Conservation (phyloP, 2,329 filamentous ascomycete species). For the Zymoseptoria tritici region DNA sequence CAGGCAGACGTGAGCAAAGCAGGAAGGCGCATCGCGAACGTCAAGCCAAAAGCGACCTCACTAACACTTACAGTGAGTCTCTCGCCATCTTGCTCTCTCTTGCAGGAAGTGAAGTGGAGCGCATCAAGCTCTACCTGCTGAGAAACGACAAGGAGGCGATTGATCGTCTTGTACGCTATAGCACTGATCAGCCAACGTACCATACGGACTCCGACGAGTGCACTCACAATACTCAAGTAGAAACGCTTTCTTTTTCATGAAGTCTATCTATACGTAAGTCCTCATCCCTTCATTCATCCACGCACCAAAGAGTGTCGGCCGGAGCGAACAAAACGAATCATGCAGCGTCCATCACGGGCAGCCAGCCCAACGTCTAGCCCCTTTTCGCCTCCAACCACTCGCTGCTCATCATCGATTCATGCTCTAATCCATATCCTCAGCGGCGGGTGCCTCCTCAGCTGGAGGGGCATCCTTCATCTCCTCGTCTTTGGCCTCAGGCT, state of each 20-base stretch:
- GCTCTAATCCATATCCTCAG: constrained; percentile 24
- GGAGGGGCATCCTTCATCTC: constrained; percentile 56
- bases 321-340: neutral
- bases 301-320: neutral
- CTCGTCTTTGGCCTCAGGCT: constrained; percentile 35
- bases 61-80: too few relatives aligned
- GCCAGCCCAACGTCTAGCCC: constrained; percentile 4
- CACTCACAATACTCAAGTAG: neutral
- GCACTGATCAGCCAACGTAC: too few relatives aligned
- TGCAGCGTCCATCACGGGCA: constrained; percentile 8
- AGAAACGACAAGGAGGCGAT: too few relatives aligned
- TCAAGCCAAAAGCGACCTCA: too few relatives aligned
- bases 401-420: neutral
- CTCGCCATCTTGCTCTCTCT: too few relatives aligned
- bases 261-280: neutral
- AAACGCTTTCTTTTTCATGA: neutral
- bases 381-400: neutral
- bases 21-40: too few relatives aligned
- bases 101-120: too few relatives aligned
- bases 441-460: constrained; percentile 22
- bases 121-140: too few relatives aligned
- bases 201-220: too few relatives aligned
- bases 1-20: too few relatives aligned
- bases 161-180: too few relatives aligned
- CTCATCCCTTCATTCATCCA: neutral